Conservation (phyloP, 345 rosid species). For the Syzygium grande region DNA sequence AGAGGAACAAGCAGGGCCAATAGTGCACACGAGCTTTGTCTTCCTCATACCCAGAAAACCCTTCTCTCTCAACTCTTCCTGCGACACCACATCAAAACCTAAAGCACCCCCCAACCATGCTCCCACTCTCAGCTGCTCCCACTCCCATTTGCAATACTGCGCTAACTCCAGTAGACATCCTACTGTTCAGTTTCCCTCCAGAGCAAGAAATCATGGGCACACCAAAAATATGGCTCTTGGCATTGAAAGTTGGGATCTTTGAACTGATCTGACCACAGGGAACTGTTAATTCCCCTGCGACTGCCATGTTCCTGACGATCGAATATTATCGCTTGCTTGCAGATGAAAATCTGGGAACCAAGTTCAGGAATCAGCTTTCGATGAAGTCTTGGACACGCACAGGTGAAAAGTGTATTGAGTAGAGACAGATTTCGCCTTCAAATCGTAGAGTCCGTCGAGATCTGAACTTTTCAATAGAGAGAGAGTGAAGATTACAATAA, state of each 20-base stretch:
- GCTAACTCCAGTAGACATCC: slow-evolving; percentile 7
- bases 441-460: slow-evolving; percentile 22
- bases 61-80: slow-evolving; percentile 47
- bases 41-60: slow-evolving; percentile 68
- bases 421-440: not conserved
- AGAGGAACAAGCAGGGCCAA: slow-evolving; percentile 61
- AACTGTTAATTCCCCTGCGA: slow-evolving; percentile 17
- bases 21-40: slow-evolving; percentile 67
- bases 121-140: slow-evolving; percentile 11
- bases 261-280: not conserved
- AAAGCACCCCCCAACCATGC: slow-evolving; percentile 6
- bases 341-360: not conserved
- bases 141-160: slow-evolving; percentile 19
- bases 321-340: not conserved
- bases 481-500: slow-evolving; percentile 10
- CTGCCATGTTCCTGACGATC: slow-evolving; percentile 23
- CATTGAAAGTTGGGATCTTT: slow-evolving; percentile 7
- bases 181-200: slow-evolving; percentile 8
- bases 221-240: slow-evolving; percentile 11
- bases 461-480: not conserved
- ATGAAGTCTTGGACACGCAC: not conserved
- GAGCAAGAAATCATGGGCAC: slow-evolving; percentile 2
- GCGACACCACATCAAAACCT: slow-evolving; percentile 40
- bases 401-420: not conserved
- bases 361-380: not conserved